Percentiles rank a stretch among this genome's conserved stretches.
These are phyloP conservation scores for Collybia nuda DNA, from an alignment of 768 basidiomycete genomes.

Conservation along the genomic window DNA sequence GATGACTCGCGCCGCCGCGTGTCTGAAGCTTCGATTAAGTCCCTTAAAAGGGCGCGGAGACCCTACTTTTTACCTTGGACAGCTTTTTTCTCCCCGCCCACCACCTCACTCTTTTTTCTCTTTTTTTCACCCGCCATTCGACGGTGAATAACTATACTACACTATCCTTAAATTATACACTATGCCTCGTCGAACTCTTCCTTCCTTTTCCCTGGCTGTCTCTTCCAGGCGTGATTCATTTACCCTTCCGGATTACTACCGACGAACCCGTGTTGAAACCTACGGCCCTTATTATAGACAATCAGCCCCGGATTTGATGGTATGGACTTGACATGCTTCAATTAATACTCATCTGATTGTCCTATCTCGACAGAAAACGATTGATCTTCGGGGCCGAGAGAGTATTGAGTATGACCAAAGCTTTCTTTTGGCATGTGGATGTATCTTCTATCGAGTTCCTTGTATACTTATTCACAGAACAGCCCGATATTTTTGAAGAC, in stretches of 20 bases:
- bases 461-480: neutral
- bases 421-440: neutral
- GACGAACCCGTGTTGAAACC: neutral
- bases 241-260: constrained; percentile 3
- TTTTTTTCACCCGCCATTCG: too few relatives aligned
- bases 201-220: neutral
- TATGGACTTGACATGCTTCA: neutral
- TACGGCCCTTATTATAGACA: constrained; percentile 4
- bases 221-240: neutral
- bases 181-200: neutral
- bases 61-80: neutral
- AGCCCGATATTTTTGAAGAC: neutral
- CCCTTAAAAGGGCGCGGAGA: neutral
- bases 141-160: neutral
- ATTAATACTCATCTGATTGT: neutral
- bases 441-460: neutral
- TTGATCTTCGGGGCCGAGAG: constrained; percentile 2
- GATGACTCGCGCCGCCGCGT: constrained; percentile 4
- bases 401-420: neutral
- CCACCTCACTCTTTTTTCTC: neutral
- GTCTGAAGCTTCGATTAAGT: neutral
- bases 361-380: neutral
- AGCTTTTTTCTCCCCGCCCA: neutral
- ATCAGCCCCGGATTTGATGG: constrained; percentile 1
- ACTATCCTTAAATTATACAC: neutral